Base-by-base conservation (phyloP, 140 eudicot genomes). In the Senecio squalidus region DNA sequence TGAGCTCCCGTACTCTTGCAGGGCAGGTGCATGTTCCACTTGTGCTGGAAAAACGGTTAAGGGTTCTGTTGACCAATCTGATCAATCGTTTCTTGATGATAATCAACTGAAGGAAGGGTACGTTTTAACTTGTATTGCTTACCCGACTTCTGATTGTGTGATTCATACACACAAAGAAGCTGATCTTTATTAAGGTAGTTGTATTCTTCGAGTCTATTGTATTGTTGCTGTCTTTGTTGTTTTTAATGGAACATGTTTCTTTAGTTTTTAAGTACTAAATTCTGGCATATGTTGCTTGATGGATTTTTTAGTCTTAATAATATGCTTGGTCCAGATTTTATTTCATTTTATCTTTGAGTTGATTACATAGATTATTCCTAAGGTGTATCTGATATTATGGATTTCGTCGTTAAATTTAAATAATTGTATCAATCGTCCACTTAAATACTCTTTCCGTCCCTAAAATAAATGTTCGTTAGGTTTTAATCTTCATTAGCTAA, bases 21-120 rank as follows among this genome's bases (percentile, higher is more conserved):
- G 88, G 66, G 95, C 95, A 7, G 95, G 95, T 20, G 74, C 95
- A 2, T 86, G 95, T 60, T 80, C 83, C 34, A 82, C 88, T 13
- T 82, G 95, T 59, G 95, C 88, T 1, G 95, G 88, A 22, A 56
- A 68, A 48, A 23, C 83, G 44, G 76, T 63, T 36, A 44, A 53
- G 2, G 92, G 95, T 4, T 21, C 75, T 0, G 95, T 86, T 25
- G 92, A 86, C 80, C 95, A 86, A 46, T 83, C 95, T 0, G 95
- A 86, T 20, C 91, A 91, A 18, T 79, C 95, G 1, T 82, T 82
- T 60, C 87, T 86, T 15, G 88, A 80, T 25, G 95, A 82, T 7
- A 65, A 77, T 8, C 95, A 86, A 21, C 65, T 83, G 77, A 68
- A 72, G 65, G 65, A 82, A 56, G 88, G 92, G 6, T 86, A 82